Conservation (phyloP, 345 rosid genomes). For the Xanthoceras sorbifolium region DNA sequence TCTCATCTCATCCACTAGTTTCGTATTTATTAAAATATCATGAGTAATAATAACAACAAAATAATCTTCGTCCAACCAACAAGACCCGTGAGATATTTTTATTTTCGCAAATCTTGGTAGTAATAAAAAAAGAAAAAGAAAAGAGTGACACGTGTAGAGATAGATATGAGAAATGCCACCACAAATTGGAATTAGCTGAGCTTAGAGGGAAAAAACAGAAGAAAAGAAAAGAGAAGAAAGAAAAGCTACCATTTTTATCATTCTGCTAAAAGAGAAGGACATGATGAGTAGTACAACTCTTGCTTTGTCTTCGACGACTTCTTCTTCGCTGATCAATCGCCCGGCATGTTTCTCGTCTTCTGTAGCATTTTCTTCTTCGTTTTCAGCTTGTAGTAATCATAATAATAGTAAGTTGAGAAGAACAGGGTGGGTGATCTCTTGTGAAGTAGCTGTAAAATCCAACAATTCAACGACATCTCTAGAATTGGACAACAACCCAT, state of each 20-base stretch:
- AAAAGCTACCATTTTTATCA: too few relatives aligned
- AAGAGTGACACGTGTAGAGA: background rate
- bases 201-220: background rate
- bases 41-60: too few relatives aligned
- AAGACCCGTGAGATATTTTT: too few relatives aligned
- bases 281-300: constrained; percentile 30
- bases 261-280: background rate
- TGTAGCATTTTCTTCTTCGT: too few relatives aligned
- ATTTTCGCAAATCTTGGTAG: too few relatives aligned
- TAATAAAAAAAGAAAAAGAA: background rate
- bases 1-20: too few relatives aligned
- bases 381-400: background rate
- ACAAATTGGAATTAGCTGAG: background rate
- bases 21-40: too few relatives aligned
- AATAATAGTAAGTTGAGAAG: constrained; percentile 8
- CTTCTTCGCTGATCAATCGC: constrained; percentile 18
- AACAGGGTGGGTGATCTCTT: constrained; percentile 29
- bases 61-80: too few relatives aligned
- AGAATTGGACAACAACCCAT: constrained; percentile 24
- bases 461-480: constrained; percentile 22
- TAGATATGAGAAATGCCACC: background rate
- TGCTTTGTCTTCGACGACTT: constrained; percentile 26
- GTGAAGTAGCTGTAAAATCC: constrained; percentile 43
- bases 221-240: background rate
- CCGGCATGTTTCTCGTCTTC: constrained; percentile 21